A percentile compares a stretch with the other conserved stretches of the same genome.
Evolutionary conservation across 2,329 filamentous ascomycete genomes (phyloP).

Genomic region (Curvularia eragrostidis): DNA sequence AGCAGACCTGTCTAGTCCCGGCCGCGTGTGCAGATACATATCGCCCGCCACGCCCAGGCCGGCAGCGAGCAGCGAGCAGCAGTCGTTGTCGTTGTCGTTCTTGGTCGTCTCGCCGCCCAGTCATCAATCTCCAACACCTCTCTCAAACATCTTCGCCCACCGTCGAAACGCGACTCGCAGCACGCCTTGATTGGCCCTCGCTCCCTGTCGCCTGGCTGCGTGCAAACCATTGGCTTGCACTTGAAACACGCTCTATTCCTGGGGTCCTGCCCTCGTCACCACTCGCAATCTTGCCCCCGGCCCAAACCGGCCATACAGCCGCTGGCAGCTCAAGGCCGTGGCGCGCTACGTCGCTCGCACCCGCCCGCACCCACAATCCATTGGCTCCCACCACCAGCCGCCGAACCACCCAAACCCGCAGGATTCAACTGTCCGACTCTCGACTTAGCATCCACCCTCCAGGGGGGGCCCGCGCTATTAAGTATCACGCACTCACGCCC

Average conservation of each 20-base stretch:
- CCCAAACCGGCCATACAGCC: constrained; percentile 44
- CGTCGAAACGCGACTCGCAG: constrained; percentile 42
- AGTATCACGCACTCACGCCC: constrained; percentile 40
- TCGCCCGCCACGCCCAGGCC: constrained; percentile 13
- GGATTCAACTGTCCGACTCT: constrained; percentile 15
- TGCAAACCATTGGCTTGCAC: constrained; percentile 39
- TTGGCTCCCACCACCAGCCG: constrained; percentile 40
- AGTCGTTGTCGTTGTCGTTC: neutral
- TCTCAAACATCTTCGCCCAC: constrained; percentile 38
- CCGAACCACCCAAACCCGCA: constrained; percentile 32
- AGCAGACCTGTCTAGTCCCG: constrained; percentile 29
- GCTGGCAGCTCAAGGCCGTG: constrained; percentile 37
- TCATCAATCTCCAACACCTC: constrained; percentile 15
- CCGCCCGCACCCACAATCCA: constrained; percentile 26
- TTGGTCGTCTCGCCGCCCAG: neutral
- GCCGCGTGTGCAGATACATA: constrained; percentile 30
- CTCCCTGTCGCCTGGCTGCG: constrained; percentile 30
- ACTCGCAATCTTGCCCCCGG: constrained; percentile 36
- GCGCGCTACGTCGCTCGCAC: constrained; percentile 39
- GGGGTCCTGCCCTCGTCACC: constrained; percentile 33
- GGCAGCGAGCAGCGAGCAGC: constrained; percentile 19
- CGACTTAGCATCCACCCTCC: constrained; percentile 20
- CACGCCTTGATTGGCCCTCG: constrained; percentile 44
- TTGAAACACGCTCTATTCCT: constrained; percentile 49
- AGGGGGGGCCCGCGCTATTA: constrained; percentile 30